Base-by-base conservation (phyloP, 1,139 yeast species). In the Debaryomycetaceae sp. region DNA sequence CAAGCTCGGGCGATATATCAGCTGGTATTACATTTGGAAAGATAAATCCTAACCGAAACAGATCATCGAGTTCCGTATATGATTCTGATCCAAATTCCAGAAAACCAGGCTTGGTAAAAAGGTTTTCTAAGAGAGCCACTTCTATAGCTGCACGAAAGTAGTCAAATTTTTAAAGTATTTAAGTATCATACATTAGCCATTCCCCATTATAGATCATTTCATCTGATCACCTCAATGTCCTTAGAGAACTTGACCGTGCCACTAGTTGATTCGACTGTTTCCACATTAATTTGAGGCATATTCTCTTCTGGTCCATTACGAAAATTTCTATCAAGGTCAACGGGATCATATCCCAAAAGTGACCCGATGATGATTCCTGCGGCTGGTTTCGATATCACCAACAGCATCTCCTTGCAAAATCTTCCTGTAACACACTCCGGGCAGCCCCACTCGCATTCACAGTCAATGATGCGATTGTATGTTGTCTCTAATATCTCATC, bases 361-460 rank as follows among this genome's bases (percentile, higher is more conserved):
- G 75, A 59, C 11, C 80, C 83, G 11, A 91, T 57, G 3, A 93
- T 80, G 1, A 93, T 72, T n/a, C 80, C 66, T 0, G 97, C 90
- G 0, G 95, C 98, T 4, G 87, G 85, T 55, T 91, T 91, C 0
- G 97, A 89, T 54, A 91, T 70, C 6, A 93, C 98, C 43, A 85
- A 66, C 60, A 87, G 83, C 56, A 79, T 77, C 61, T 93, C 99
- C 45, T 82, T 80, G 64, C 99, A 93, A 46, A 78, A 79, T 1
- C 87, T 70, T 1, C 88, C 85, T 1, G 91, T 87, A 27, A 87
- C 82, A 68, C 99, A 93, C 41, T 80, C 80, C 0, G 96, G 96
- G 64, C 99, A 93, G 0, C 99, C 99, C 77, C 83, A 80, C 4
- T 75, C 81, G 68, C 98, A 93, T 1, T 77, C 76, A 61, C 99